These are phyloP conservation scores for Zoysia japonica DNA, from an alignment of 176 grass and related monocot genomes.

Conservation along the genomic window DNA sequence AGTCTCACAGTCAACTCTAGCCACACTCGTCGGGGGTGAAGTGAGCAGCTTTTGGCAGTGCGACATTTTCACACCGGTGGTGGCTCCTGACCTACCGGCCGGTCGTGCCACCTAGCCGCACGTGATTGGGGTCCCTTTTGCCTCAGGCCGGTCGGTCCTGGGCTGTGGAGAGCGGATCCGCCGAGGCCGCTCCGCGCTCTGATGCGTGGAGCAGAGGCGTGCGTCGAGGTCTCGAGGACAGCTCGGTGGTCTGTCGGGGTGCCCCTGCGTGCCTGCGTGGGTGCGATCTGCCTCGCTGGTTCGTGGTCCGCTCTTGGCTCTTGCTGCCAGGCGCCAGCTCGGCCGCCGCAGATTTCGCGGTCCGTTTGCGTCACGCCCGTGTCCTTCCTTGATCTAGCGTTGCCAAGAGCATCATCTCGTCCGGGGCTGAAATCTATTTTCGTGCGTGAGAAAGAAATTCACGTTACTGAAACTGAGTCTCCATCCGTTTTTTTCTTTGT, in stretches of 20 bases:
- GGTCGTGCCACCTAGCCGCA: neutral
- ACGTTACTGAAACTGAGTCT: too few species aligned
- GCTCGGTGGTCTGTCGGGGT: neutral
- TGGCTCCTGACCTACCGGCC: neutral
- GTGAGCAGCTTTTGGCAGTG: neutral
- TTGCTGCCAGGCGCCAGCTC: neutral
- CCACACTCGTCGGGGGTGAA: neutral
- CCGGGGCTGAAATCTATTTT: too few species aligned
- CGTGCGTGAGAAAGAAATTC: too few species aligned
- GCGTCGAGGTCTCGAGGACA: constrained; percentile 1
- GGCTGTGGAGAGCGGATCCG: neutral
- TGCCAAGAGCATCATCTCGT: too few species aligned
- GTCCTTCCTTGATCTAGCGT: neutral
- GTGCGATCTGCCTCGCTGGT: constrained; percentile 14
- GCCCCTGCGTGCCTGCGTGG: neutral
- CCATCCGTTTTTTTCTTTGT: too few species aligned
- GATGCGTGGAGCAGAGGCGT: neutral
- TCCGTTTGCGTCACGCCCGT: neutral
- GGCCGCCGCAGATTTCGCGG: neutral
- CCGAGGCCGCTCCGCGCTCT: neutral
- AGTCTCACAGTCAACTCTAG: neutral
- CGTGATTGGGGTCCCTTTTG: constrained; percentile 2
- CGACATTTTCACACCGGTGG: neutral
- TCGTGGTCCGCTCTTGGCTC: neutral
- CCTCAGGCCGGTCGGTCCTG: neutral